phyloP scores from a whole-genome alignment of 2,329 filamentous ascomycete genomes.

The Penicillium sp. region DNA sequence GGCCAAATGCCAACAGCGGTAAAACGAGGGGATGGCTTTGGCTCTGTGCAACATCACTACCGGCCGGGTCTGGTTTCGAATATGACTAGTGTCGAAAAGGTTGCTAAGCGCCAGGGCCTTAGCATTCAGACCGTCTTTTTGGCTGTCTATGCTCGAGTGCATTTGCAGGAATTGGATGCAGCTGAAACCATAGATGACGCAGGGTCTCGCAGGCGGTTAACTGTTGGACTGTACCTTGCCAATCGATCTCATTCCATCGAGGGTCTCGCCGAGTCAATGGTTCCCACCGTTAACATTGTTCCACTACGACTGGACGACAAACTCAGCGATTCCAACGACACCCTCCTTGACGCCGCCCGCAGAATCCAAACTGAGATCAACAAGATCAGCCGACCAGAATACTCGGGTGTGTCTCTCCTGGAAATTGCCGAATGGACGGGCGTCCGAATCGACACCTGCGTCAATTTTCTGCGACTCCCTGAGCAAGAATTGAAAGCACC shows the following conservation, averaged over 20 bases:
- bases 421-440: slow-evolving; percentile 71
- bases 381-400: slow-evolving; percentile 49
- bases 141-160: slow-evolving; percentile 56
- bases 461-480: slow-evolving; percentile 67
- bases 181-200: slow-evolving; percentile 1
- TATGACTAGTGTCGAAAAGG: slow-evolving; percentile 34
- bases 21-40: slow-evolving; percentile 9
- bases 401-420: slow-evolving; percentile 55
- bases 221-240: slow-evolving; percentile 74
- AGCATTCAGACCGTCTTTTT: slow-evolving; percentile 68
- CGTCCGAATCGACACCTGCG: slow-evolving; percentile 59
- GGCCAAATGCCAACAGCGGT: slow-evolving; percentile 3
- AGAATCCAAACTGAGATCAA: slow-evolving; percentile 61
- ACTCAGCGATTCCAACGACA: slow-evolving; percentile 14
- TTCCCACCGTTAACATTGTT: slow-evolving; percentile 70
- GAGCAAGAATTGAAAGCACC: slow-evolving; percentile 18
- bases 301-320: slow-evolving; percentile 53
- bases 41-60: slow-evolving; percentile 33
- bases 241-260: slow-evolving; percentile 55
- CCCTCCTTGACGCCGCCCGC: slow-evolving; percentile 46
- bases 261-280: slow-evolving; percentile 44
- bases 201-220: slow-evolving; percentile 33
- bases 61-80: slow-evolving; percentile 41
- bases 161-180: slow-evolving; percentile 25
- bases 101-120: slow-evolving; percentile 48